Evolutionary conservation across 768 basidiomycete genomes (phyloP), one percentile per base, ranked within the genome.

Genomic region (Porpolomopsis calyptriformis): DNA sequence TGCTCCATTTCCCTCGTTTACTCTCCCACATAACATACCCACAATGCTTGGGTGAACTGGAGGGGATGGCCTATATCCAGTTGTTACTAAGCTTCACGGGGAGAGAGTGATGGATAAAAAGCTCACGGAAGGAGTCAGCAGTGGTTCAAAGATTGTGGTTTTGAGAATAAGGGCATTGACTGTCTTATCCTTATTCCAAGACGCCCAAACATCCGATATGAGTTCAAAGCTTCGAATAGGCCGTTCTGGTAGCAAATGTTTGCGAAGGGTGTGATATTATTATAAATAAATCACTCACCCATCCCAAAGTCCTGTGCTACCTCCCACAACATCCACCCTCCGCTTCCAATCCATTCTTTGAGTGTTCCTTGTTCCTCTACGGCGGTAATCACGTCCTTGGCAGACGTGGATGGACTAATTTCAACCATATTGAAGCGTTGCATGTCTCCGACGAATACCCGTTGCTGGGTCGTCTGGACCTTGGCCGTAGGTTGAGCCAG

Each of bases 1-100:
- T 97, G 46, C 71, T 82, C 96, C 94, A 99, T 63, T 96, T 96
- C 27, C 91, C 91, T 49, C 83, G 78, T 65, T 94, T 97, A 37
- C 69, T 71, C 67, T 94, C 89, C 76, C 81, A 86, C 60, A 97
- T 87, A 20, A 97, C 78, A 56, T 80, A 91, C 4, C 83, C 69
- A 29, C 68, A 66, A 56, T 68, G 62, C 18, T 60, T 64, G 5
- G 74, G 69, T 20, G 73, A 64, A 50, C 64, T 70, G n/a, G 72
- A 62, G 16, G 68, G 71, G 14, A 67, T 66, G 43, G 64, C 64
- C 66, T 66, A 44, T 40, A 37, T 43, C 52, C 19, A 53, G 22
- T 25, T n/a, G 18, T 20, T 12, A 19, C 10, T 34, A 22, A 34
- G 27, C 12, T 12, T 22, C 9, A 39, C 18, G 7, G 2, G n/a